Conservation (phyloP, 2,329 filamentous ascomycete species). For the Aspergillus ibericus region DNA sequence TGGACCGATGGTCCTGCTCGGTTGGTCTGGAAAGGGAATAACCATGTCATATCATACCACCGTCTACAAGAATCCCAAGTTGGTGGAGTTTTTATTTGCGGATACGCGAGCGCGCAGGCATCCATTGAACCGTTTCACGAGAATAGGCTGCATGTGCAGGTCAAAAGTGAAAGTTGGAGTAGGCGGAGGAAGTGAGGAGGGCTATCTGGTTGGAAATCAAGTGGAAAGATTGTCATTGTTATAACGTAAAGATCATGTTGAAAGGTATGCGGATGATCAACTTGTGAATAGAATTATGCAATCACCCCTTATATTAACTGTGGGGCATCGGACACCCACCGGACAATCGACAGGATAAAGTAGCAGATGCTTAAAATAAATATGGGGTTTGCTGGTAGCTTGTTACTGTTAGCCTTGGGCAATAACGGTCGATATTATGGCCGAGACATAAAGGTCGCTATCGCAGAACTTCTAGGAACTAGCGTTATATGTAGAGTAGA, state of each 20-base stretch:
- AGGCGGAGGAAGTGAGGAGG: conserved; percentile 17
- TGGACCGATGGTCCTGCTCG: conserved; percentile 59
- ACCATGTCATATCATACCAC: conserved; percentile 30
- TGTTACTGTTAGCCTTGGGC: too few relatives aligned
- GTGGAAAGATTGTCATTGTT: neutral
- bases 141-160: conserved; percentile 10
- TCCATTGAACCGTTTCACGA: conserved; percentile 41
- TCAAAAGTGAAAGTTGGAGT: conserved; percentile 17
- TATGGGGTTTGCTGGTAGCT: too few relatives aligned
- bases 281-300: neutral
- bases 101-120: conserved; percentile 24
- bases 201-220: conserved; percentile 8
- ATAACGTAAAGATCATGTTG: neutral
- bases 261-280: neutral
- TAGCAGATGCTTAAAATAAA: neutral
- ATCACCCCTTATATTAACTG: neutral
- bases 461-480: too few relatives aligned
- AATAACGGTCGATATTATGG: too few relatives aligned
- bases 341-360: neutral
- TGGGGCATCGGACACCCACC: neutral
- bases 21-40: conserved; percentile 45
- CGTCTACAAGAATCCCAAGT: conserved; percentile 34
- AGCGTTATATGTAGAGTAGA: too few relatives aligned
- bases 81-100: neutral
- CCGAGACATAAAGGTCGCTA: too few relatives aligned